These are phyloP conservation scores for Lasiosphaeriaceae sp. DNA, from an alignment of 495 filamentous ascomycete species.

Conservation along the genomic window DNA sequence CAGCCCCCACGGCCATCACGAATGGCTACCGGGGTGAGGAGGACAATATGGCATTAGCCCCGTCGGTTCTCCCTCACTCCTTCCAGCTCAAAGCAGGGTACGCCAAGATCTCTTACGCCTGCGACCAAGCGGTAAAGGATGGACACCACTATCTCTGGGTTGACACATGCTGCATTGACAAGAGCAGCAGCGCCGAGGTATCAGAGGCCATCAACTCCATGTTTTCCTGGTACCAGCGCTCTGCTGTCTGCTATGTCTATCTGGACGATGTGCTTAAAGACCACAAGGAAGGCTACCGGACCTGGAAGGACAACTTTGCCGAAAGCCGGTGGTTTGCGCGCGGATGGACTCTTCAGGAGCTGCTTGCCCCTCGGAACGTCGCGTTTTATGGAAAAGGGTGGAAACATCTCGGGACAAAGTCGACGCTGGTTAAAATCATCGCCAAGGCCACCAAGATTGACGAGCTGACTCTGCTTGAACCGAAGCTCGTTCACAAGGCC, in stretches of 20 bases:
- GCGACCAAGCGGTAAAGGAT: slow-evolving; percentile 18
- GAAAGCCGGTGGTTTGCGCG: slow-evolving; percentile 22
- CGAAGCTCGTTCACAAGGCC: slow-evolving; percentile 11
- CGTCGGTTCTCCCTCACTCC: background rate
- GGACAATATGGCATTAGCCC: background rate
- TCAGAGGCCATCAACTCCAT: slow-evolving; percentile 27
- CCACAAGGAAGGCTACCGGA: slow-evolving; percentile 19
- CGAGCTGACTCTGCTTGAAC: slow-evolving; percentile 15
- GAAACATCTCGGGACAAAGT: slow-evolving; percentile 21
- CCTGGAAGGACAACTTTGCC: slow-evolving; percentile 22
- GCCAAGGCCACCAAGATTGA: slow-evolving; percentile 19
- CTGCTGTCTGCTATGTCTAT: slow-evolving; percentile 22
- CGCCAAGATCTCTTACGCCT: slow-evolving; percentile 19
- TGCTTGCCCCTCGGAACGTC: slow-evolving; percentile 18
- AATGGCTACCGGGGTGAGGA: slow-evolving; percentile 9
- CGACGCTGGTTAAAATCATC: slow-evolving; percentile 12
- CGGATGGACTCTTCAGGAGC: slow-evolving; percentile 25
- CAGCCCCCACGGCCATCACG: slow-evolving; percentile 9
- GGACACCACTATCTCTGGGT: slow-evolving; percentile 20
- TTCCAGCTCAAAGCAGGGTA: slow-evolving; percentile 20
- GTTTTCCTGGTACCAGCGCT: slow-evolving; percentile 21
- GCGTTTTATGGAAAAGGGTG: slow-evolving; percentile 21
- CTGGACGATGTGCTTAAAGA: slow-evolving; percentile 21
- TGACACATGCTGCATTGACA: slow-evolving; percentile 28
- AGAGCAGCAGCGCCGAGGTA: slow-evolving; percentile 19